Evolutionary conservation across 192 early-diverging fungal genomes (phyloP), one percentile per base, ranked within the genome.

Genomic region (Phycomyces nitens): DNA sequence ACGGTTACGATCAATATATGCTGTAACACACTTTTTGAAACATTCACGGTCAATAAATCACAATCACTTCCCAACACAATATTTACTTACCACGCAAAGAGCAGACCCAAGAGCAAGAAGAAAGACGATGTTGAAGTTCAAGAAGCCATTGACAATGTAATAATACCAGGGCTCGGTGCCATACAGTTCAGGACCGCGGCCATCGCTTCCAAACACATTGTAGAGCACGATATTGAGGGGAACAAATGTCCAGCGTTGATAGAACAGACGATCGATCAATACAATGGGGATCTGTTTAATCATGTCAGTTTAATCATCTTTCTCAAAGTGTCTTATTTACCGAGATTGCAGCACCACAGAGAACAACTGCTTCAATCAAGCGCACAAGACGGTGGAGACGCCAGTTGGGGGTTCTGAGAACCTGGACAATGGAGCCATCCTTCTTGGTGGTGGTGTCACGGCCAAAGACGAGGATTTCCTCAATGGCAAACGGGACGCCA

Each of bases 61-160:
- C 27, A 39, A 20, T 22, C 27, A 40, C 27, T 11, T 23, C 16
- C 44, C 15, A 18, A 43, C 7, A 56, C 14, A 22, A 18, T 6
- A 3, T 29, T 42, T 15, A 55, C 18, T 68, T 88, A 89, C 80
- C 69, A 91, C 70, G 23, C 80, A 55, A 11, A 90, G 86, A 29
- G 87, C 57, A 43, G 79, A 84, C 7, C 66, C 50, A 16, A 97
- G 60, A 15, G 94, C 94, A 38, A 90, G 68, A 4, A 88, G 14
- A 68, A 94, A 94, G 2, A 88, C 74, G 22, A 94, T 43, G 65
- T 95, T 97, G 66, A 89, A 97, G 72, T 99, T 99, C 63, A 98
- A 75, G 53, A 92, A 60, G 4, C 93, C 91, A 69, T 98, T 98
- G 1, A 86, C 60, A 1, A 96, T n/a, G 68, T 98, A 99, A 75